Evolutionary conservation across 164 flowering plant genomes (phyloP).

Genomic region (Liquidambar formosana): DNA sequence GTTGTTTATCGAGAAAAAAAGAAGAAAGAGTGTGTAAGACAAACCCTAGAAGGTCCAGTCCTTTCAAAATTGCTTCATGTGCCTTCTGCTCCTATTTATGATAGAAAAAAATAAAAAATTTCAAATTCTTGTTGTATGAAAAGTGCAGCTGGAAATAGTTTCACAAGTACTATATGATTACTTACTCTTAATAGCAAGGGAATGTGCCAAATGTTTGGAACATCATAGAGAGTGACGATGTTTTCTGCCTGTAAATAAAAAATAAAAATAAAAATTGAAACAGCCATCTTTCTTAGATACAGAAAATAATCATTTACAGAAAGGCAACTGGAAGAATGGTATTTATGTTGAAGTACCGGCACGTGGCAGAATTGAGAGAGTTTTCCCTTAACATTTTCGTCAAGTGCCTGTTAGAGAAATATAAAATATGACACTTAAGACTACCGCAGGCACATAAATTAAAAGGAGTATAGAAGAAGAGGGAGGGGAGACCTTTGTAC

Average conservation of each 20-base stretch:
- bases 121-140: neutral
- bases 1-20: too few species aligned
- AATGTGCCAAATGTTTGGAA: slow-evolving; percentile 84
- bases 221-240: slow-evolving; percentile 76
- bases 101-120: neutral
- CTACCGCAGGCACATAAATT: neutral
- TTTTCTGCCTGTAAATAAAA: slow-evolving; percentile 50
- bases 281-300: neutral
- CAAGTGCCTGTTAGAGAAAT: slow-evolving; percentile 60
- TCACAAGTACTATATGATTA: neutral
- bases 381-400: slow-evolving; percentile 75
- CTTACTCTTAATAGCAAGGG: slow-evolving; percentile 82
- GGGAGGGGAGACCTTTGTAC: slow-evolving; percentile 56
- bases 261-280: slow-evolving; percentile 33
- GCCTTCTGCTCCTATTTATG: slow-evolving; percentile 81
- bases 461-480: slow-evolving; percentile 9
- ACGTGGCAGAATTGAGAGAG: slow-evolving; percentile 93
- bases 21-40: slow-evolving; percentile 26
- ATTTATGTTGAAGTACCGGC: slow-evolving; percentile 50
- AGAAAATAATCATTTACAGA: neutral
- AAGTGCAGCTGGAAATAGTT: neutral
- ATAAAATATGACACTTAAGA: slow-evolving; percentile 5
- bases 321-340: neutral
- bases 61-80: slow-evolving; percentile 88
- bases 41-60: slow-evolving; percentile 69